phyloP scores from a whole-genome alignment of 495 filamentous ascomycete species.

The Cenococcum geophilum region DNA sequence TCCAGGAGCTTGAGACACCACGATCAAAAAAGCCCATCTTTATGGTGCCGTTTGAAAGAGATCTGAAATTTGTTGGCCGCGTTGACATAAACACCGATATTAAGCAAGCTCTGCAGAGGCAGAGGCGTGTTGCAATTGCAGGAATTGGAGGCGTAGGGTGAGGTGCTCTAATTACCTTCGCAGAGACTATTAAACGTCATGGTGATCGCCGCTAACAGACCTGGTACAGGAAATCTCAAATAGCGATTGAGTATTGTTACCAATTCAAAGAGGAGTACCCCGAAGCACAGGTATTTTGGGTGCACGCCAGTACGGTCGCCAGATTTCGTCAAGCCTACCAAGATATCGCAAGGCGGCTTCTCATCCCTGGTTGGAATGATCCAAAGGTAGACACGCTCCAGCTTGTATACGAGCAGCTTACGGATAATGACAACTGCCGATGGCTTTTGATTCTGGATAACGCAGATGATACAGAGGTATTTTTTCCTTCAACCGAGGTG shows the following conservation, averaged over 20 bases:
- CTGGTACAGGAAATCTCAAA: conserved; percentile 17
- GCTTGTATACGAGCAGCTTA: conserved; percentile 19
- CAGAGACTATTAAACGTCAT: conserved; percentile 42
- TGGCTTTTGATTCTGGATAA: conserved; percentile 41
- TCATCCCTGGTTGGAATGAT: conserved; percentile 11
- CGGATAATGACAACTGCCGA: conserved; percentile 14
- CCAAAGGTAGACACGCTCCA: conserved; percentile 20
- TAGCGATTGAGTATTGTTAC: conserved; percentile 19
- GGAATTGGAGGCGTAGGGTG: no score
- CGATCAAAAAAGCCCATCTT: no score
- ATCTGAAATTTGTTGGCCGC: no score
- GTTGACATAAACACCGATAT: no score
- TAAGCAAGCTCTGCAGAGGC: no score
- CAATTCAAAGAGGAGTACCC: conserved; percentile 17
- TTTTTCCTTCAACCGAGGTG: no score
- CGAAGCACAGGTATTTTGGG: conserved; percentile 4
- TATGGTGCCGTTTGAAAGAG: no score
- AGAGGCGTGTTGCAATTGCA: no score
- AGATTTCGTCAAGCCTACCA: conserved; percentile 27
- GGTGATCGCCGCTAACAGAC: no score
- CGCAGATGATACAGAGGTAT: conserved; percentile 30
- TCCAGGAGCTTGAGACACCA: no score
- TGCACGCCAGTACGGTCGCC: conserved; percentile 18
- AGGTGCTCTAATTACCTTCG: conserved; percentile 18
- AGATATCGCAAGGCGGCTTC: conserved; percentile 25